Conservation (phyloP, 805 yeast genomes). For the Ogataea sp. region DNA sequence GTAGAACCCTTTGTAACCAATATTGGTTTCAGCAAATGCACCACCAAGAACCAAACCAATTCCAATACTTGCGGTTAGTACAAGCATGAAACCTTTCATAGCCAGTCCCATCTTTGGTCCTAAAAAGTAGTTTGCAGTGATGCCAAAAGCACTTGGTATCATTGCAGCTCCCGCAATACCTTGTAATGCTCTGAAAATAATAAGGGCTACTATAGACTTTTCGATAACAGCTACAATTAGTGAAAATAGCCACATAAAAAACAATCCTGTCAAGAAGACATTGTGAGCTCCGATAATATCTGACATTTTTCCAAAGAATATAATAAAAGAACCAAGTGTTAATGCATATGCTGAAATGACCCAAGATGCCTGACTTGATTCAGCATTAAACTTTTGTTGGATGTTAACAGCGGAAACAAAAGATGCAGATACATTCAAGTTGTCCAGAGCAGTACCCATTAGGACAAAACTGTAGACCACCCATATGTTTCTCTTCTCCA, state of each 20-base stretch:
- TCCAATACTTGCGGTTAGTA: slow-evolving; percentile 6
- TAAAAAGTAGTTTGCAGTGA: slow-evolving; percentile 15
- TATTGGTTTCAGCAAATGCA: slow-evolving; percentile 27
- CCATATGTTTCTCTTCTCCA: too few species aligned
- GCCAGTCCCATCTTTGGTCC: slow-evolving; percentile 10
- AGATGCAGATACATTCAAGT: too few species aligned
- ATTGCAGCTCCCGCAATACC: slow-evolving; percentile 35
- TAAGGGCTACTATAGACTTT: slow-evolving; percentile 25
- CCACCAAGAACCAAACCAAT: slow-evolving; percentile 2
- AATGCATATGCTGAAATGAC: too few species aligned
- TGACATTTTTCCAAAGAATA: slow-evolving; percentile 33
- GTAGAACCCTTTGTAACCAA: slow-evolving; percentile 33
- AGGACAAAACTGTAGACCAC: too few species aligned
- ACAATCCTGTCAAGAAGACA: slow-evolving; percentile 17
- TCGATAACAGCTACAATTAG: slow-evolving; percentile 29
- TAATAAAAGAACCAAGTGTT: too few species aligned
- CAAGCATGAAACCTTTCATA: slow-evolving; percentile 8
- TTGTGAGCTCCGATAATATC: slow-evolving; percentile 33
- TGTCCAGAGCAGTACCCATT: too few species aligned
- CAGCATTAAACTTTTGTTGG: too few species aligned
- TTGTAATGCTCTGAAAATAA: slow-evolving; percentile 36
- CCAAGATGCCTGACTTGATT: too few species aligned
- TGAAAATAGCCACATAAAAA: slow-evolving; percentile 13
- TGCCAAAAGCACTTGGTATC: slow-evolving; percentile 23
- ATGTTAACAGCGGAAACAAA: too few species aligned